Evolutionary conservation across 2,329 filamentous ascomycete species (phyloP), one percentile per base, ranked within the genome.

Genomic region (Celoporthe dispersa): DNA sequence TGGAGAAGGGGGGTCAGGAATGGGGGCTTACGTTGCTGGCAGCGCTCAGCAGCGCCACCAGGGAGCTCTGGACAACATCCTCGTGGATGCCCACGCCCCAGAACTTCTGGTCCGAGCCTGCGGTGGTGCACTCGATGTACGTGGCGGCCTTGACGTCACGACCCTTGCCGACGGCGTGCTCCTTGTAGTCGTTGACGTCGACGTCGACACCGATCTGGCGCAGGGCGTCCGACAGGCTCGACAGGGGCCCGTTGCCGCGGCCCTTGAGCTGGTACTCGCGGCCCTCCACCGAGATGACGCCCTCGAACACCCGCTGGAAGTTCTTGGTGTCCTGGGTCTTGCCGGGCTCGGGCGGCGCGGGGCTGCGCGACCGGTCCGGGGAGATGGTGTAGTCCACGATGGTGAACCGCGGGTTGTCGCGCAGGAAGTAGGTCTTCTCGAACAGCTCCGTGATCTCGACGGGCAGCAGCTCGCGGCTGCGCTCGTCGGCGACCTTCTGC

Each of bases 31-130:
- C 94, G 77, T 92, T 95, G 79, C 90, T 93, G 67, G 94, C 94
- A 64, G 94, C 94, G 75, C 91, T 92, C 79, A 97, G 84, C 75
- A 97, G 84, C 70, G 94, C 94, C 79, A 94, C 92, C 77, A 98
- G 87, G 80, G 91, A 94, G 76, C 93, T 94, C 80, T 97, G 93
- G 28, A 97, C 93, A 71, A 97, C 93, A 84, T 97, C 95, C 79
- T 95, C 91, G 79, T 98, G 93, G 75, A 98, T 93, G 44, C 93
- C 94, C 8, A 97, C 92, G 75, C 94, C 94, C 94, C 94, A 97
- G 2, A 97, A 91, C 76, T 88, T 91, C 76, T 93, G 85, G 67
- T 87, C 87, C 73, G 86, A 91, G 62, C 87, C 89, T 4, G 87
- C 82, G 28, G 90, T 86, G 37, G 87, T 94, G 81, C 94, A 97